Evolutionary conservation across 805 yeast species (phyloP), one percentile per base, ranked within the genome.

Genomic region (Saccharomyces kudriavzevii): DNA sequence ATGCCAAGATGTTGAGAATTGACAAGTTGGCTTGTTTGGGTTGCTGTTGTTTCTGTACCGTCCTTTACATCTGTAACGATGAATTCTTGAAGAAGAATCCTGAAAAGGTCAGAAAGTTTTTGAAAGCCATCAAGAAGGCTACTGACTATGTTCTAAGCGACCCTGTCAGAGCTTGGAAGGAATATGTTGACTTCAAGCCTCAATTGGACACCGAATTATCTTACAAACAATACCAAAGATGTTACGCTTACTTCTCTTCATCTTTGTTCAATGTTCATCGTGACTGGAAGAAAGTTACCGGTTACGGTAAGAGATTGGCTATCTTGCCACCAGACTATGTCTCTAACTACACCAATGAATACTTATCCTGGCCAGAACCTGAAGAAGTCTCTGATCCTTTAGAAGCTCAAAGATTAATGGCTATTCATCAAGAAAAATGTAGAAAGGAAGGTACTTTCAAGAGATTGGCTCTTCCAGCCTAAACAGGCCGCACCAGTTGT

Each of bases 11-110:
- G 83, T 68, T 79, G 61, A 73, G 83, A 69, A 79, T 79, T 59
- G 83, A 79, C 62, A 70, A 73, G 59, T 69, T 79, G 59, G 83
- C 83, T 24, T 80, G 79, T 57, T 69, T 79, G 53, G 83, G 83
- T 13, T 79, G 83, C 64, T 79, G 83, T 63, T 79, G 83, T 59
- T 79, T 79, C 77, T 79, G 83, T 59, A 76, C 82, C 47, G 76
- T 79, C 54, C 70, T 78, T 60, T 78, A 77, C 74, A 79, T 79
- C 59, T 73, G 71, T 59, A 79, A 79, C 62, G 83, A 79, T 59
- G 66, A 71, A 45, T 79, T 78, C 64, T 69, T 79, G 60, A 70
- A 68, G 11, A 68, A 64, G 49, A 75, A 79, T 64, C 79, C 79
- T 22, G 78, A 72, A 45, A 75, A 77, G 63, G 75, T 78, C 48